Conservation (phyloP, 2,329 filamentous ascomycete genomes). For the Verticillium zaregamsianum region DNA sequence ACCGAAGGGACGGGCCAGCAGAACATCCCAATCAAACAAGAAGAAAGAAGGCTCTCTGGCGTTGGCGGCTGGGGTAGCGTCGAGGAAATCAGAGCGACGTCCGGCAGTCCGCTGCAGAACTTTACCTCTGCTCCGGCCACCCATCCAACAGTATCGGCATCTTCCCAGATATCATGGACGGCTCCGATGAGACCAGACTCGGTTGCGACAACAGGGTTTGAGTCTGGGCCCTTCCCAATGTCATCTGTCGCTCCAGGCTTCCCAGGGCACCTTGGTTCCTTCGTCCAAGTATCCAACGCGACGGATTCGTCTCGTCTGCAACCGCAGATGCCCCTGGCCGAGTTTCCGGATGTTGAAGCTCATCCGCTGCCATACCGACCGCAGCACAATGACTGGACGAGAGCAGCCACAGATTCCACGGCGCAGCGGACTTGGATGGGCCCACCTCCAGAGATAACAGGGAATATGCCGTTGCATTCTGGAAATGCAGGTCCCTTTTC, state of each 20-base stretch:
- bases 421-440: neutral
- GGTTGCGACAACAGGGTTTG: neutral
- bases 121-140: neutral
- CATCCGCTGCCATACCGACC: neutral
- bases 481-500: neutral
- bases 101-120: neutral
- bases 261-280: neutral
- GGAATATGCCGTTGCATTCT: neutral
- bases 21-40: neutral
- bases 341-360: neutral
- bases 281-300: neutral
- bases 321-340: neutral
- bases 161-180: neutral
- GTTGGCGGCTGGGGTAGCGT: neutral
- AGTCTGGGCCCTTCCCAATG: neutral
- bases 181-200: neutral
- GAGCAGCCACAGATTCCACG: neutral
- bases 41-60: neutral
- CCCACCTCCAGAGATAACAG: neutral
- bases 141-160: neutral
- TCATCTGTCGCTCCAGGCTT: neutral
- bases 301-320: neutral
- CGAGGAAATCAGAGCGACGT: neutral
- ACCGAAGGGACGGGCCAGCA: neutral
- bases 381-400: neutral